A percentile compares a stretch with the other conserved stretches of the same genome.
These are phyloP conservation scores for Mycena crocata DNA, from an alignment of 768 basidiomycete genomes.

Conservation along the genomic window DNA sequence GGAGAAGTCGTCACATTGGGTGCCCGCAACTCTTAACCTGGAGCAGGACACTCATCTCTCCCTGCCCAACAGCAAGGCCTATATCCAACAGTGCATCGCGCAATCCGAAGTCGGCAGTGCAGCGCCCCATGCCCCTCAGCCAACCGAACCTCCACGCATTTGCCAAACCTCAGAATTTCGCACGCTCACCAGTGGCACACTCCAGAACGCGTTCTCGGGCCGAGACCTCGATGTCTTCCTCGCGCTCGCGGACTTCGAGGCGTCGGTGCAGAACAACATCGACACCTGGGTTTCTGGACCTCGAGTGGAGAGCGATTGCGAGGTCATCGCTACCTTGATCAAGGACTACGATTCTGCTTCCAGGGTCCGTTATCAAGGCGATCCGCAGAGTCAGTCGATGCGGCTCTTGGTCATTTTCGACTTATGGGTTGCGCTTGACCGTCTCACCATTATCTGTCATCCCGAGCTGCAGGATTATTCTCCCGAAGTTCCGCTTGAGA, in stretches of 20 bases:
- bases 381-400: constrained; percentile 52
- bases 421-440: constrained; percentile 62
- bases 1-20: constrained; percentile 38
- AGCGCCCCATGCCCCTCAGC: neutral
- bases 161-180: constrained; percentile 3
- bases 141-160: neutral
- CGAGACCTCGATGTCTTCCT: constrained; percentile 1
- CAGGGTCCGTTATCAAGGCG: constrained; percentile 40
- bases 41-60: constrained; percentile 46
- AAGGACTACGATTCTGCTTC: constrained; percentile 43
- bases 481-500: constrained; percentile 52
- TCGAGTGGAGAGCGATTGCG: constrained; percentile 24
- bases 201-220: neutral
- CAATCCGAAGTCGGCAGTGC: constrained; percentile 24
- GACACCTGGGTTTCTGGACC: neutral
- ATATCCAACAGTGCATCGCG: constrained; percentile 36
- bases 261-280: constrained; percentile 1
- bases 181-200: constrained; percentile 1
- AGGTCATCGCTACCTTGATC: constrained; percentile 41
- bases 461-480: constrained; percentile 57
- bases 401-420: constrained; percentile 61
- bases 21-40: constrained; percentile 40
- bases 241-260: constrained; percentile 9
- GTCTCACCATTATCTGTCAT: constrained; percentile 42
- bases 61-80: constrained; percentile 41